A percentile compares a stretch with the other conserved stretches of the same genome.
Evolutionary conservation across 805 yeast species (phyloP).

Genomic region (Hyphopichia homilentoma): DNA sequence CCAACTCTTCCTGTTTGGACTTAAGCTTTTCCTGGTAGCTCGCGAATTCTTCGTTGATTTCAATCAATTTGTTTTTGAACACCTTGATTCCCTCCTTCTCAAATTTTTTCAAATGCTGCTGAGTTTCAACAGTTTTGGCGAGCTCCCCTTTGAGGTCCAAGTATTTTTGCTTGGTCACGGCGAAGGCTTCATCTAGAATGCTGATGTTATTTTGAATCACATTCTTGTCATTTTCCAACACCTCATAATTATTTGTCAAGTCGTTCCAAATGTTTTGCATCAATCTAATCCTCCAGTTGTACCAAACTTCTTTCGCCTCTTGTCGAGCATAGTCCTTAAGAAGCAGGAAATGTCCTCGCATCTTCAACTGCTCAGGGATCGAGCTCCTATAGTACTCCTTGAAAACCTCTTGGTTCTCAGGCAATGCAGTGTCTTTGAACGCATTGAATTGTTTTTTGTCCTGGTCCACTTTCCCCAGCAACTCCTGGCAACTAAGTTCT

Average conservation of each 20-base stretch:
- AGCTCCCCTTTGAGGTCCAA: conserved; percentile 8
- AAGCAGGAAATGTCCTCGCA: conserved; percentile 46
- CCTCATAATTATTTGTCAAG: conserved; percentile 16
- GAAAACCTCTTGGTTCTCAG: conserved; percentile 48
- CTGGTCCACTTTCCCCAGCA: conserved; percentile 46
- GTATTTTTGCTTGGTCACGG: conserved; percentile 7
- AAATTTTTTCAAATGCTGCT: conserved; percentile 12
- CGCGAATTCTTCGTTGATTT: conserved; percentile 11
- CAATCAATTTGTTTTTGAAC: conserved; percentile 9
- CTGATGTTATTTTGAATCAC: conserved; percentile 10
- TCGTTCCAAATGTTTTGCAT: conserved; percentile 41
- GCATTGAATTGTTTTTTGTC: conserved; percentile 46
- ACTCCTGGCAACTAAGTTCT: conserved; percentile 52
- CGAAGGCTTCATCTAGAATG: conserved; percentile 8
- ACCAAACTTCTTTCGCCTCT: conserved; percentile 57
- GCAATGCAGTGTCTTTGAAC: conserved; percentile 42
- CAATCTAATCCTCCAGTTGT: conserved; percentile 57
- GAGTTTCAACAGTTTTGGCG: conserved; percentile 5
- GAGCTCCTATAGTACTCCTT: conserved; percentile 43
- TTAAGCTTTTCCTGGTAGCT: conserved; percentile 8
- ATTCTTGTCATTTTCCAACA: conserved; percentile 16
- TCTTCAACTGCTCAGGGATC: conserved; percentile 31
- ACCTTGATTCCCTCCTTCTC: conserved; percentile 5
- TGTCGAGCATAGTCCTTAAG: conserved; percentile 49
- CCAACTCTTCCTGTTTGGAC: conserved; percentile 7